Evolutionary conservation across 1,139 yeast genomes (phyloP), one percentile per base, ranked within the genome.

Genomic region (Lodderomyces jiufengensis): DNA sequence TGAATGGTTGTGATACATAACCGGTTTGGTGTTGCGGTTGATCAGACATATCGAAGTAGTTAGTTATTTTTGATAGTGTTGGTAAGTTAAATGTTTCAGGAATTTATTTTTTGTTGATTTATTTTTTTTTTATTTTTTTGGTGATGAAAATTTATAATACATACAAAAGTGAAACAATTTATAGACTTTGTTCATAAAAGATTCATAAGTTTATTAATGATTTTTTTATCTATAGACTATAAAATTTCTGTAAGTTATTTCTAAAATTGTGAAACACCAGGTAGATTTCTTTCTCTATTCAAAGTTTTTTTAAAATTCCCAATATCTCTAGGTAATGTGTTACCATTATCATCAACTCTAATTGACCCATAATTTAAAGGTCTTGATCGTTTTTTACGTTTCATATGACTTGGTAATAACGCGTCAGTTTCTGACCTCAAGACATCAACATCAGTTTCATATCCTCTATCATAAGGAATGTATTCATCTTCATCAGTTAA

Each of bases 401-500:
- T 44, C 4, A 54, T 54, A 32, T 50, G 42, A 25, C 45, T 37
- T 4, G 70, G 66, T 12, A 65, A 44, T 22, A 68, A 52, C 20
- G 44, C 59, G 26, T 65, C 70, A 16, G 52, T 45, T 41, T 66
- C 74, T 11, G 51, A 47, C 8, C 62, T 44, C 12, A 58, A 41
- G 42, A 61, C 55, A 43, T 67, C 75, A 35, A 63, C 65, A 43
- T 70, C 76, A 4, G 74, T 70, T 44, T 70, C 76, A 44, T 70
- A 70, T 1, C 76, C 76, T 27, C 63, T 47, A 43, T 69, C 75
- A 39, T 48, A 52, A 4, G 47, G 42, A 24, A 40, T 38, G 14
- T 26, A 41, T 6, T 48, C 50, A 18, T 63, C 64, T 12, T 63
- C 63, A 27, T 55, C 63, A 2, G 59, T 50, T 3, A 63, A 55